Evolutionary conservation across 768 basidiomycete species (phyloP), one percentile per base, ranked within the genome.

Genomic region (Neoboletus magnificus): DNA sequence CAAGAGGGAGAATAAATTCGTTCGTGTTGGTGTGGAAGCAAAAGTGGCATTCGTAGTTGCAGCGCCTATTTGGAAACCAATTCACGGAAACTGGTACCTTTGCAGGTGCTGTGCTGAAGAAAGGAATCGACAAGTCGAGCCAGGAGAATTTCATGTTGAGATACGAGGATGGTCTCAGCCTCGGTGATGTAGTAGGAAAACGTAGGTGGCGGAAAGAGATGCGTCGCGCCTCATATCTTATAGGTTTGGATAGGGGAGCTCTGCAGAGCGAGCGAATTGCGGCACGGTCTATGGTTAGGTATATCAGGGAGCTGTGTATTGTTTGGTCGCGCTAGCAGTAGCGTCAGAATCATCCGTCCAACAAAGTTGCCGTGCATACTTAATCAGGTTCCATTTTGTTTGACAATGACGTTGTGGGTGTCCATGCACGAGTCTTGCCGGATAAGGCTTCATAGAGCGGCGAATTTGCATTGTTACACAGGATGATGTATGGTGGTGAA

Each of bases 21-120:
- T 70, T 73, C 15, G 67, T 74, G 45, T 59, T 66, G 1, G 76
- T 78, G 36, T 77, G 76, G 44, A 78, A 77, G 56, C 76, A 77
- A 48, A 77, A 76, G 5, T 70, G 64, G 33, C 75, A 75, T 8
- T 65, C 56, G 23, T 77, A 77, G 36, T 77, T 77, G 42, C 66
- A 68, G 1, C 60, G 53, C 18, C 66, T 51, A 22, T 62, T 61
- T 0, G 66, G 67, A 22, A 68, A 68, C 66, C 67, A 68, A 46
- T 68, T 68, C 3, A 67, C 67, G 1, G 66, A 68, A 1, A 68
- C 55, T 18, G 66, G 66, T 3, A 57, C 53, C 43, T 36, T 42
- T 2, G 56, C 45, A 18, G 63, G 61, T 5, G 42, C 8, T 2
- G 36, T 10, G 29, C n/a, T 50, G 42, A 65, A 50, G 42, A 62